phyloP scores from a whole-genome alignment of 2,329 filamentous ascomycete species.

The Thermomyces lanuginosus region DNA sequence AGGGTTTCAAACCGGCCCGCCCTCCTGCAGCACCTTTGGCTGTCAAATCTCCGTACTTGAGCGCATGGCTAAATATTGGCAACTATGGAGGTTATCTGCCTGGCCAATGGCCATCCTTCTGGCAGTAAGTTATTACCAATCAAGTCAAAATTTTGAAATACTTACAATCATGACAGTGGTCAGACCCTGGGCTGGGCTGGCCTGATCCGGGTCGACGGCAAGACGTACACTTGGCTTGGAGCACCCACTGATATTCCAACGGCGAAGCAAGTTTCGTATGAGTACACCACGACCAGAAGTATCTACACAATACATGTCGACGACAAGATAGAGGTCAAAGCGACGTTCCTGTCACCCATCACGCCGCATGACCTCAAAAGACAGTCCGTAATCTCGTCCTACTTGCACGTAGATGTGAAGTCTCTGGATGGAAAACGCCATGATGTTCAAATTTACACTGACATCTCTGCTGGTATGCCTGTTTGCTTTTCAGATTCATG shows the following conservation, averaged over 20 bases:
- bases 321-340: conserved; percentile 45
- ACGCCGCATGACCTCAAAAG: conserved; percentile 48
- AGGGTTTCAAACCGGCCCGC: too few relatives aligned
- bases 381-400: conserved; percentile 55
- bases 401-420: conserved; percentile 46
- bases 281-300: conserved; percentile 58
- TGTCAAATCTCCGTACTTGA: conserved; percentile 60
- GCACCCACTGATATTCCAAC: conserved; percentile 28
- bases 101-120: conserved; percentile 53
- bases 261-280: conserved; percentile 43
- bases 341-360: conserved; percentile 56
- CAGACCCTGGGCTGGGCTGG: conserved; percentile 50
- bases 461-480: conserved; percentile 48
- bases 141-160: background rate
- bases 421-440: conserved; percentile 48
- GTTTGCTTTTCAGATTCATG: conserved; percentile 1
- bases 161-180: conserved; percentile 25
- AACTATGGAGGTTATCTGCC: conserved; percentile 48
- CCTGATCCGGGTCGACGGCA: conserved; percentile 50
- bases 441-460: conserved; percentile 53
- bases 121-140: conserved; percentile 44
- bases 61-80: conserved; percentile 49
- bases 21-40: conserved; percentile 56
- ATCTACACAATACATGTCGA: conserved; percentile 52
- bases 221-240: conserved; percentile 53